phyloP scores from a whole-genome alignment of 2,329 filamentous ascomycete species.

The Dryadomyces quercus-mongolicae region DNA sequence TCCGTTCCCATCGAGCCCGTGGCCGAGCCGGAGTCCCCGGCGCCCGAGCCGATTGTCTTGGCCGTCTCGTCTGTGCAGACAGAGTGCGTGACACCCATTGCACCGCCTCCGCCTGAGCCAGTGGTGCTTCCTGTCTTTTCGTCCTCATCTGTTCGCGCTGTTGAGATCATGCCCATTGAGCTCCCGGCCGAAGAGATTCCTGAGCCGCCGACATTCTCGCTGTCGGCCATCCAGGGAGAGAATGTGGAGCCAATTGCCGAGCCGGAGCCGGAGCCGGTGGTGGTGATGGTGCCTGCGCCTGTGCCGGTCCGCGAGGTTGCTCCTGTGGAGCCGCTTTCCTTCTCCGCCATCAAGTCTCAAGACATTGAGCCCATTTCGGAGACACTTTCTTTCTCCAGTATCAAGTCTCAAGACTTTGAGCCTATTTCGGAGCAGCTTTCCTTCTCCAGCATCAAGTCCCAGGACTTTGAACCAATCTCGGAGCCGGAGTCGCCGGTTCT shows the following conservation, averaged over 20 bases:
- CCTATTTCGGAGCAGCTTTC: background rate
- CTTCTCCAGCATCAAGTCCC: background rate
- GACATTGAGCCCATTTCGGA: background rate
- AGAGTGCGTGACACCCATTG: constrained; percentile 1
- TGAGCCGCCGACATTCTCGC: constrained; percentile 17
- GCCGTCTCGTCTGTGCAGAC: background rate
- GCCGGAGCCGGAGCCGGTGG: constrained; percentile 2
- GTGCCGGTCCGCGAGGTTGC: constrained; percentile 4
- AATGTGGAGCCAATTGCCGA: constrained; percentile 16
- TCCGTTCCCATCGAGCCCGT: constrained; percentile 7
- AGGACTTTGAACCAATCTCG: background rate
- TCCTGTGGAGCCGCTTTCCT: background rate
- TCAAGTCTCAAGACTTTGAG: background rate
- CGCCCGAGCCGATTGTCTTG: background rate
- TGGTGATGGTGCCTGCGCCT: constrained; percentile 14
- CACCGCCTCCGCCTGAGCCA: constrained; percentile 3
- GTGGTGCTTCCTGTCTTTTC: constrained; percentile 4
- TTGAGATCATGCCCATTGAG: constrained; percentile 9
- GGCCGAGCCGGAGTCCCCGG: constrained; percentile 2
- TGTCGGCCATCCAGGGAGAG: constrained; percentile 25
- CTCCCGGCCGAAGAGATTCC: constrained; percentile 5
- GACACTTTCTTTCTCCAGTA: background rate
- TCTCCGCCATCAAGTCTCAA: background rate
- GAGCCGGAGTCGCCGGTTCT: background rate
- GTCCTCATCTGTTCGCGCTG: constrained; percentile 6